Conservation (phyloP, 768 basidiomycete species). For the Cystofilobasidium capitatum region DNA sequence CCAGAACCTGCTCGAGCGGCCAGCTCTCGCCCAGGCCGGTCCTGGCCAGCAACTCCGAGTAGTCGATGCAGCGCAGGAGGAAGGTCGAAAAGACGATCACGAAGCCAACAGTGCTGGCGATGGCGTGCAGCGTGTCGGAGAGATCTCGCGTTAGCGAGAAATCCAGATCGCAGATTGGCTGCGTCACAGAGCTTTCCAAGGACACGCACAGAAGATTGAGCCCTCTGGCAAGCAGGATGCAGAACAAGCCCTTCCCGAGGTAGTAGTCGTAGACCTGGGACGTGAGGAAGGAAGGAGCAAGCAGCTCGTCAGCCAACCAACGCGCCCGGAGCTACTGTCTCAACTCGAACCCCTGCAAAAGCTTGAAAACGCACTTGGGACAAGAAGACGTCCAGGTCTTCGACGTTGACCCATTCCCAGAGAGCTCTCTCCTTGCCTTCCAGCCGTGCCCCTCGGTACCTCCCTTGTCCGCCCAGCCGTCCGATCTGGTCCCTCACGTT, state of each 20-base stretch:
- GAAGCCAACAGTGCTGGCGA: conserved; percentile 80
- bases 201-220: conserved; percentile 83
- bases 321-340: too few species aligned
- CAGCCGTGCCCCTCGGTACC: conserved; percentile 27
- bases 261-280: conserved; percentile 70
- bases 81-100: conserved; percentile 98
- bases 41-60: conserved; percentile 57
- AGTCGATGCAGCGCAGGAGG: conserved; percentile 87
- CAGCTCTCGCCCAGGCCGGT: conserved; percentile 50
- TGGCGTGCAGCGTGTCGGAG: conserved; percentile 14
- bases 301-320: background rate
- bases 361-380: conserved; percentile 55
- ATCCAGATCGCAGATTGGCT: background rate
- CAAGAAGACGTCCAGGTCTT: conserved; percentile 88
- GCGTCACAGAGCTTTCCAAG: too few species aligned
- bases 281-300: background rate
- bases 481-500: too few species aligned
- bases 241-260: conserved; percentile 90
- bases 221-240: conserved; percentile 78
- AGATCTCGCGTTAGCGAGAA: conserved; percentile 21
- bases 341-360: background rate
- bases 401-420: conserved; percentile 99
- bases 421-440: conserved; percentile 62
- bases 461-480: background rate
- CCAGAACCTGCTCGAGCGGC: conserved; percentile 64